Conservation (phyloP, 2,329 filamentous ascomycete species). For the Epichloe brachyelytri region DNA sequence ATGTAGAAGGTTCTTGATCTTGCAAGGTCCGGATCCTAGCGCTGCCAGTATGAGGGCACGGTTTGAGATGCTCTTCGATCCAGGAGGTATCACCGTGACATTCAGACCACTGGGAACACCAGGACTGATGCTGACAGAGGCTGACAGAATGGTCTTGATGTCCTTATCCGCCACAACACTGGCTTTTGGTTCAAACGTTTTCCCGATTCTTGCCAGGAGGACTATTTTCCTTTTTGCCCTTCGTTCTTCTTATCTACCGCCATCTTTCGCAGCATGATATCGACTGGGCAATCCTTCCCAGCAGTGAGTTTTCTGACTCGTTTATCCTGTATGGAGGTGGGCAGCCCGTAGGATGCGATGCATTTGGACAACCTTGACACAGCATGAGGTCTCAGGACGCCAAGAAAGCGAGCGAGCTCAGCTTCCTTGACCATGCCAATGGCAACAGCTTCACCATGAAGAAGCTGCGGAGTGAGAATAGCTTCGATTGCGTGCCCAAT, state of each 20-base stretch:
- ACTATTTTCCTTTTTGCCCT: slow-evolving; percentile 89
- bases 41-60: slow-evolving; percentile 88
- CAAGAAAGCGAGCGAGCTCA: slow-evolving; percentile 79
- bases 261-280: slow-evolving; percentile 83
- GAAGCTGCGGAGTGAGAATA: slow-evolving; percentile 83
- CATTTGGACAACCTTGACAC: slow-evolving; percentile 86
- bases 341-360: slow-evolving; percentile 84
- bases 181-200: slow-evolving; percentile 75
- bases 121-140: slow-evolving; percentile 61
- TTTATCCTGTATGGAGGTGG: slow-evolving; percentile 74
- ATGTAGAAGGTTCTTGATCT: slow-evolving; percentile 83
- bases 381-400: slow-evolving; percentile 71
- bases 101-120: slow-evolving; percentile 53
- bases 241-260: slow-evolving; percentile 98
- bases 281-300: slow-evolving; percentile 76
- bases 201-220: slow-evolving; percentile 77
- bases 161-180: slow-evolving; percentile 78
- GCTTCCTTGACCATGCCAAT: slow-evolving; percentile 99
- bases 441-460: slow-evolving; percentile 91
- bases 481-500: slow-evolving; percentile 96
- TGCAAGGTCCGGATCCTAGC: slow-evolving; percentile 72
- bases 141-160: slow-evolving; percentile 72
- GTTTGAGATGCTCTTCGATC: slow-evolving; percentile 97
- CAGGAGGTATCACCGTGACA: slow-evolving; percentile 74
- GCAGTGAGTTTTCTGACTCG: slow-evolving; percentile 70